These are phyloP conservation scores for Solanum hybrid DNA, from an alignment of 305 asterid species.

Conservation along the genomic window DNA sequence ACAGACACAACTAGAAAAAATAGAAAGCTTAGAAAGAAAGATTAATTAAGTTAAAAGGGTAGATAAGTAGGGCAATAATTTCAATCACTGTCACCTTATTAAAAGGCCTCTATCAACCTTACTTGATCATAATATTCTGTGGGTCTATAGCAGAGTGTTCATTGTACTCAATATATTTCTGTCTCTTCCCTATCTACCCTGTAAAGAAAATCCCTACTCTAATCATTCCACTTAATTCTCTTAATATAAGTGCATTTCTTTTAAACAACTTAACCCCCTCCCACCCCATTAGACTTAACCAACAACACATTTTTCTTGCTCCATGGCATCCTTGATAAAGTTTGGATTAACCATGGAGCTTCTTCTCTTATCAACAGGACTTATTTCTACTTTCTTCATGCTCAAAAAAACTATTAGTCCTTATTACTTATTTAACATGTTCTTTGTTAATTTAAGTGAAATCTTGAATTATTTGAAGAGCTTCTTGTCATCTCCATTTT, in stretches of 20 bases:
- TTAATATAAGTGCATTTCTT: neutral
- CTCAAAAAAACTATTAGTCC: constrained; percentile 8
- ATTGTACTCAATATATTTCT: neutral
- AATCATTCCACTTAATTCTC: neutral
- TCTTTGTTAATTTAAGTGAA: constrained; percentile 18
- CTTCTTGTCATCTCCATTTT: constrained; percentile 26
- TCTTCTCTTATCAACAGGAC: constrained; percentile 28
- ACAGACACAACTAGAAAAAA: neutral
- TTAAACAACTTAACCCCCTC: neutral
- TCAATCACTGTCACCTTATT: neutral
- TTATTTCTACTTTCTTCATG: constrained; percentile 18
- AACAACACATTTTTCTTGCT: neutral
- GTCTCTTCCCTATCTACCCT: neutral
- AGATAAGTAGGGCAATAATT: neutral
- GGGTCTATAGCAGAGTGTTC: neutral
- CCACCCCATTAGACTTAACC: neutral
- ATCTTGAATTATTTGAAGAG: constrained; percentile 20
- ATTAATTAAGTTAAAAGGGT: neutral
- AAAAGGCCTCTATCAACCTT: constrained; percentile 1
- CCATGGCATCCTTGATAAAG: neutral
- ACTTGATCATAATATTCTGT: neutral
- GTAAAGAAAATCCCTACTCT: neutral
- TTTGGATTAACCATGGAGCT: constrained; percentile 20
- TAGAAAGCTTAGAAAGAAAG: neutral
- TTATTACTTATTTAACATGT: constrained; percentile 13